Conservation (phyloP, 2,329 filamentous ascomycete species). For the Neofusicoccum ribis region DNA sequence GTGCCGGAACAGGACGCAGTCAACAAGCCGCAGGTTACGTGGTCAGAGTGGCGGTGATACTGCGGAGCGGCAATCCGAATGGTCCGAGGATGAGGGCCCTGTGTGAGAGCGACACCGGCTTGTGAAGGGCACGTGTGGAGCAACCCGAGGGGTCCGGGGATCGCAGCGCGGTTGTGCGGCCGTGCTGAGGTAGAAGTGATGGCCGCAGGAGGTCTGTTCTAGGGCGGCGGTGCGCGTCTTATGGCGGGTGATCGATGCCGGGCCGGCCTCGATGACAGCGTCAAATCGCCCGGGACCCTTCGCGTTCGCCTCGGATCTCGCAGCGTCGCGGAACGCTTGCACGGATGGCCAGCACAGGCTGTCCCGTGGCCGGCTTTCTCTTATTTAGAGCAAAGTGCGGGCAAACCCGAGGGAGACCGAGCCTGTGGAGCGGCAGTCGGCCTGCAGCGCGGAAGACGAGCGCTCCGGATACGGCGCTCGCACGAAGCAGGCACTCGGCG, state of each 20-base stretch:
- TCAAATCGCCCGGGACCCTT: not conserved
- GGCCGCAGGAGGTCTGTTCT: not conserved
- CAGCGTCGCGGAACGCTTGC: not conserved
- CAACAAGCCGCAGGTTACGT: slow-evolving; percentile 9
- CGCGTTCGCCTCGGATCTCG: slow-evolving; percentile 5
- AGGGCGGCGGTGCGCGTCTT: slow-evolving; percentile 2
- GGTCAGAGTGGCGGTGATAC: slow-evolving; percentile 17
- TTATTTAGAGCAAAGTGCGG: not conserved
- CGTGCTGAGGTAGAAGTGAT: slow-evolving; percentile 4
- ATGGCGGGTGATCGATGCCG: slow-evolving; percentile 2
- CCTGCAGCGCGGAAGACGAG: slow-evolving; percentile 6
- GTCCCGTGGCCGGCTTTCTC: not conserved
- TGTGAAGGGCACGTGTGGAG: slow-evolving; percentile 15
- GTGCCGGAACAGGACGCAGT: not conserved
- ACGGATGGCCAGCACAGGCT: not conserved
- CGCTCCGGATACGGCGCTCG: slow-evolving; percentile 7
- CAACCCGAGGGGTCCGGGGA: slow-evolving; percentile 7
- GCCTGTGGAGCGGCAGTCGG: not conserved
- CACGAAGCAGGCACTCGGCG: not conserved
- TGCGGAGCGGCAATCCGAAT: slow-evolving; percentile 2
- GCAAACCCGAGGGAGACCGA: not conserved
- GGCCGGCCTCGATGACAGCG: not conserved
- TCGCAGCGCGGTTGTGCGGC: slow-evolving; percentile 5
- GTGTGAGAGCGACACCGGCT: slow-evolving; percentile 12
- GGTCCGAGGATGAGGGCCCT: not conserved